A percentile compares a stretch with the other conserved stretches of the same genome.
Conservation (phyloP, 2,329 filamentous ascomycete species). For the Trichophaea hybrida region DNA sequence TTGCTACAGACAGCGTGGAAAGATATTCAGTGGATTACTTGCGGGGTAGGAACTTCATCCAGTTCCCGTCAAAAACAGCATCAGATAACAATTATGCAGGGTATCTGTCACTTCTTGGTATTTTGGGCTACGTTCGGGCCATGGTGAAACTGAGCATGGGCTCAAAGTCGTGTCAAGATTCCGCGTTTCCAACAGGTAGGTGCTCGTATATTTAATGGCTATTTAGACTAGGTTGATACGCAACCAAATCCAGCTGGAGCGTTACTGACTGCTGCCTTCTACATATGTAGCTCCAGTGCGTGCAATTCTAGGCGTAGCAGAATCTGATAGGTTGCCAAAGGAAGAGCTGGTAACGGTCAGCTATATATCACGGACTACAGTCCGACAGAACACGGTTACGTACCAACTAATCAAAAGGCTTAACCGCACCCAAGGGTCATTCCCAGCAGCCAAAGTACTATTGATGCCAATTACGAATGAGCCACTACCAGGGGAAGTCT, state of each 20-base stretch:
- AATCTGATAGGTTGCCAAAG: constrained; percentile 9
- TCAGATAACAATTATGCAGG: constrained; percentile 1
- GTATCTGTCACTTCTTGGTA: constrained; percentile 18
- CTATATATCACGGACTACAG: constrained; percentile 5
- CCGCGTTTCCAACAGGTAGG: constrained; percentile 14
- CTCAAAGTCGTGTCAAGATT: constrained; percentile 9
- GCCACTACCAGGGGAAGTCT: neutral
- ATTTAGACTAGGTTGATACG: neutral
- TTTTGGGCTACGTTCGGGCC: constrained; percentile 18
- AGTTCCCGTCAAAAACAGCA: neutral
- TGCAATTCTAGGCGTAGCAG: constrained; percentile 6
- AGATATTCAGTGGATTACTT: constrained; percentile 19
- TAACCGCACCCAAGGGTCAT: constrained; percentile 7
- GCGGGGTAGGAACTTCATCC: neutral
- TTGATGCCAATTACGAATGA: neutral
- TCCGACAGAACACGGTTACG: neutral
- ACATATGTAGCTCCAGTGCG: constrained; percentile 3
- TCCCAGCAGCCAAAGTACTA: neutral
- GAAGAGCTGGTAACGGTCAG: constrained; percentile 9
- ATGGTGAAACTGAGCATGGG: constrained; percentile 20
- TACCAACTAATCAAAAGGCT: constrained; percentile 1
- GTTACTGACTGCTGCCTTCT: neutral
- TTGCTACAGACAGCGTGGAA: constrained; percentile 21
- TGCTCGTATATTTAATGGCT: neutral
- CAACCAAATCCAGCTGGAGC: neutral